Conservation (phyloP, 2,329 filamentous ascomycete species). For the Monilinia vaccinii-corymbosi region DNA sequence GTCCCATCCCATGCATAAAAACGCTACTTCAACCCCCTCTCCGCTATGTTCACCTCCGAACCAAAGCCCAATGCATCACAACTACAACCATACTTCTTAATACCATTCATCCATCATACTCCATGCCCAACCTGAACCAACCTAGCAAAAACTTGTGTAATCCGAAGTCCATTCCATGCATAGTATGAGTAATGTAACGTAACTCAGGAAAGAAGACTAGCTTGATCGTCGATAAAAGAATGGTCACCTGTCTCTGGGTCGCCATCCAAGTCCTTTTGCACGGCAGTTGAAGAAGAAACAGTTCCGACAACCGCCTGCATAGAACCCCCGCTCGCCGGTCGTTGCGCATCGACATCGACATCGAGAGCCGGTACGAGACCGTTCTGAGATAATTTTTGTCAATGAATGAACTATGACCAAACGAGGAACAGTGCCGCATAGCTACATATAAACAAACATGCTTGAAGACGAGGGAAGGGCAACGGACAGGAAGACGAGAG, state of each 20-base stretch:
- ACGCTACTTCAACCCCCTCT: neutral
- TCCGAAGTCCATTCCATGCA: neutral
- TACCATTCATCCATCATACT: slow-evolving; percentile 1
- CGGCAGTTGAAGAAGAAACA: neutral
- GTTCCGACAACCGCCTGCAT: slow-evolving; percentile 15
- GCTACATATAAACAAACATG: neutral
- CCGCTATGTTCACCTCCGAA: neutral
- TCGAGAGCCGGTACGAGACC: slow-evolving; percentile 11
- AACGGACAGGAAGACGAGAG: slow-evolving; percentile 5
- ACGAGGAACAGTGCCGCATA: slow-evolving; percentile 1
- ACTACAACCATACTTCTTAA: neutral
- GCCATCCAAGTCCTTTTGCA: slow-evolving; percentile 6
- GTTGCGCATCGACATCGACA: slow-evolving; percentile 17
- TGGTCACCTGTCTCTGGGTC: slow-evolving; percentile 11
- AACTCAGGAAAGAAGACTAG: slow-evolving; percentile 25
- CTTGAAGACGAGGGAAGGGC: slow-evolving; percentile 7
- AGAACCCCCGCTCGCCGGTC: slow-evolving; percentile 8
- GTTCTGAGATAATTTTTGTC: slow-evolving; percentile 12
- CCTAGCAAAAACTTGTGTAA: neutral
- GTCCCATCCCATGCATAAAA: neutral
- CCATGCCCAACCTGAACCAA: neutral
- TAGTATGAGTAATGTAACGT: neutral
- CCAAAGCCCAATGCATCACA: neutral
- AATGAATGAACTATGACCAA: slow-evolving; percentile 14
- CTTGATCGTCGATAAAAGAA: slow-evolving; percentile 23